Base-by-base conservation (phyloP, 306 rosid genomes). In the Hippophae tibetana region DNA sequence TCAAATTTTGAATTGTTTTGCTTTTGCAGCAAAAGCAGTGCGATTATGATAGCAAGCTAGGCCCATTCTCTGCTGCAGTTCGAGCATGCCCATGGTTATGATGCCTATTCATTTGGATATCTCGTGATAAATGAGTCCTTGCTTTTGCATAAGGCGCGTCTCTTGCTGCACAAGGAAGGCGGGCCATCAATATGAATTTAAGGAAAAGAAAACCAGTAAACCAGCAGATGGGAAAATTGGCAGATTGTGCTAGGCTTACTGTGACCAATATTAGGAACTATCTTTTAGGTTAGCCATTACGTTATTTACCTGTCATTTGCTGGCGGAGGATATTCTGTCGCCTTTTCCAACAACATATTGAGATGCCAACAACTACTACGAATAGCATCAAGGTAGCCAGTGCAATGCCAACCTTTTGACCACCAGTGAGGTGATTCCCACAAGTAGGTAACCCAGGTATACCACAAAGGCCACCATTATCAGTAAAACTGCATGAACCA, bases 101-200 rank as follows among this genome's bases (percentile, higher is more conserved):
- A 68, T 87, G 96, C 85, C 79, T 79, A 38, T 80, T 55, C 90
- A 88, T 74, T 72, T 93, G 99, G 66, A 93, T 79, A 70, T 93
- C 89, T 52, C 95, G 96, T 50, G 96, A 83, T 60, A 74, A 75
- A 12, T 88, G 84, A 49, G 97, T 93, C 77, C 99, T 80, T 46
- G 82, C 77, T 64, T 93, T 86, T 47, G 95, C 97, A 66, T 88
- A 88, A 41, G 99, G 99, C 60, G 99, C 95, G 44, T 84, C 97
- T 78, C 99, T 81, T 58, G 87, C 97, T 93, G 78, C 84, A 76
- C 60, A 63, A 7, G 49, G 3, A 49, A 25, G 53, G 61, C 52
- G 41, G 48, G 57, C 43, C 45, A 61, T 43, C 10, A 74, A 58
- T 52, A 70, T 56, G 57, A 58, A 53, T 63, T 47, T 57, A 44